Conservation (phyloP, 2,329 filamentous ascomycete genomes). For the Alternaria triticimaculans region DNA sequence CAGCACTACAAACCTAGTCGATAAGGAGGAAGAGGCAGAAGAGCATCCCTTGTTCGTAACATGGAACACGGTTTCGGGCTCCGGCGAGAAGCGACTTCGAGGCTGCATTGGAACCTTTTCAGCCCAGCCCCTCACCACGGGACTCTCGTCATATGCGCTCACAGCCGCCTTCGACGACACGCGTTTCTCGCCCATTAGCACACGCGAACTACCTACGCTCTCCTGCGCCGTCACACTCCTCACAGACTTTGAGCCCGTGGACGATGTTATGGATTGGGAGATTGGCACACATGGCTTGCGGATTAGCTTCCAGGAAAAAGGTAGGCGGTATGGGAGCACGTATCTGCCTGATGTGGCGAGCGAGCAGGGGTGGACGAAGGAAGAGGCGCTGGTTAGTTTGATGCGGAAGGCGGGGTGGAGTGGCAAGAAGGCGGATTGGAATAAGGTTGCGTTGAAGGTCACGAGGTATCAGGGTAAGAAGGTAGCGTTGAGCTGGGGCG, state of each 20-base stretch:
- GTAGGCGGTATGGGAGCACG: conserved; percentile 78
- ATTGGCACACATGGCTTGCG: conserved; percentile 86
- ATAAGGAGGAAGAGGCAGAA: conserved; percentile 43
- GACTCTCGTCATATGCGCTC: conserved; percentile 13
- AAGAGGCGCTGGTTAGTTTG: conserved; percentile 86
- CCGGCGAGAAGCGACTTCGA: conserved; percentile 71
- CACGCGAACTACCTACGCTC: conserved; percentile 47
- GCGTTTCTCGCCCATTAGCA: conserved; percentile 65
- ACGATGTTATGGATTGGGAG: conserved; percentile 80
- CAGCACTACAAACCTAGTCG: conserved; percentile 40
- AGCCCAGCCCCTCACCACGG: conserved; percentile 9
- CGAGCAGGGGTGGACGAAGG: conserved; percentile 95
- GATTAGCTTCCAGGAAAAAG: conserved; percentile 80
- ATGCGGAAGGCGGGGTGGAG: conserved; percentile 96
- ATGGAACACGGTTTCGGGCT: conserved; percentile 77
- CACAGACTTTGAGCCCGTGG: conserved; percentile 80
- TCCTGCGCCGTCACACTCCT: conserved; percentile 73
- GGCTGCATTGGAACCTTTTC: conserved; percentile 86
- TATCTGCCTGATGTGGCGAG: conserved; percentile 90
- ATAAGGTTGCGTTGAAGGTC: conserved; percentile 77
- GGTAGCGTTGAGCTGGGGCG: conserved; percentile 70
- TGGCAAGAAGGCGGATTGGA: conserved; percentile 72
- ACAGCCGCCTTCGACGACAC: conserved; percentile 65
- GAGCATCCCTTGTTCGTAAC: conserved; percentile 85
- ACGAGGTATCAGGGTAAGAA: conserved; percentile 88